These are phyloP conservation scores for Chlorella variabilis DNA, from an alignment of 163 green algal genomes.

Conservation along the genomic window DNA sequence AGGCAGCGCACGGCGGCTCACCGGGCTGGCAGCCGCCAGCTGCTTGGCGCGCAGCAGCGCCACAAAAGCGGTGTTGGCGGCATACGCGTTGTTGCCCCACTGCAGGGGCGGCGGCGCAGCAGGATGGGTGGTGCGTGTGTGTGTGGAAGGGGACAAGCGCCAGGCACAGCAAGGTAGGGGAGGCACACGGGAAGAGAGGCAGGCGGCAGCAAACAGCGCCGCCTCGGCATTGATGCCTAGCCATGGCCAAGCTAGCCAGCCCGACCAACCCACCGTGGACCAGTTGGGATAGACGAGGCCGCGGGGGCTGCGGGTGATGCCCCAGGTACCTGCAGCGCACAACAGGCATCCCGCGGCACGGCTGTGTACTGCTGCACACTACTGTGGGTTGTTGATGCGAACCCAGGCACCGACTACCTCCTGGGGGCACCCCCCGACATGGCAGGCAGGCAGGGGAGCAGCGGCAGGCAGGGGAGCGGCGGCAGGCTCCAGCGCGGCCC, in stretches of 20 bases:
- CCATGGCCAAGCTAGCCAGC: too few species aligned
- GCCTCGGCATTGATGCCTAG: too few species aligned
- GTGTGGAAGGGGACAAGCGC: neutral
- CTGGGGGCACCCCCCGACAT: too few species aligned
- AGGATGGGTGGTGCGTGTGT: neutral
- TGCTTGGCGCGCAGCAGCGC: slow-evolving; percentile 32
- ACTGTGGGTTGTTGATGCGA: too few species aligned
- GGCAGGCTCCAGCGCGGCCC: too few species aligned
- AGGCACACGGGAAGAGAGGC: neutral
- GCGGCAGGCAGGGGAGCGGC: too few species aligned
- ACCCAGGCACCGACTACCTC: too few species aligned
- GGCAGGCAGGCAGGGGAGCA: too few species aligned
- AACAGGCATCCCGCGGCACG: neutral
- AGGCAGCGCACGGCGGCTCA: neutral
- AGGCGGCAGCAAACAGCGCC: neutral
- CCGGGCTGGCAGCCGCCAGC: neutral
- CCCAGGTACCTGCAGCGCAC: neutral
- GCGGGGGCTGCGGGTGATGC: neutral
- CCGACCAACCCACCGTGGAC: neutral
- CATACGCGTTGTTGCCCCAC: slow-evolving; percentile 64
- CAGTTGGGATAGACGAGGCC: neutral
- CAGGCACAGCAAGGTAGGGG: too few species aligned
- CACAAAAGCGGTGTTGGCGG: slow-evolving; percentile 51
- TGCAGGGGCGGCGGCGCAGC: neutral
- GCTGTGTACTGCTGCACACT: too few species aligned